These are phyloP conservation scores for Penicillium robsamsonii DNA, from an alignment of 495 filamentous ascomycete species.

Conservation along the genomic window DNA sequence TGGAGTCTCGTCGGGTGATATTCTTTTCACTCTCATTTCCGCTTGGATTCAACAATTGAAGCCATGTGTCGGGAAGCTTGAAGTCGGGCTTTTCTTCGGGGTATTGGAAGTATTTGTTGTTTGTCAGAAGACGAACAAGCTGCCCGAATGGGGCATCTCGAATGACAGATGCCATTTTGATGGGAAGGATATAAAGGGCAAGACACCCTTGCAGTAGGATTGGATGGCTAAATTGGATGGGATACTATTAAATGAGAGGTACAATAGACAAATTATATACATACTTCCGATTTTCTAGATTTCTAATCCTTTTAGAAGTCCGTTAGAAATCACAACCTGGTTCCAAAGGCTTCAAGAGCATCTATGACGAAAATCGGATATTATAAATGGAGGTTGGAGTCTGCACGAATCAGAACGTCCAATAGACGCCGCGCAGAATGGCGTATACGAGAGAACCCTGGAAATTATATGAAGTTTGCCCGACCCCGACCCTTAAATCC, in stretches of 20 bases:
- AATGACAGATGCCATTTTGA: conserved; percentile 30
- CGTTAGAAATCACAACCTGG: neutral
- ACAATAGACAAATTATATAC: neutral
- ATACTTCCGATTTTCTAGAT: neutral
- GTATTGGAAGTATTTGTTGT: conserved; percentile 51
- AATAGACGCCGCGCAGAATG: neutral
- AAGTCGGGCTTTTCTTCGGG: conserved; percentile 55
- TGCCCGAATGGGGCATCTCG: conserved; percentile 56
- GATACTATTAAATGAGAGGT: neutral
- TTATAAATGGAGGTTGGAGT: neutral
- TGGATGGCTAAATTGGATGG: neutral
- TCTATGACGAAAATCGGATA: neutral
- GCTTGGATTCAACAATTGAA: conserved; percentile 20
- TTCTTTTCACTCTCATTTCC: conserved; percentile 10
- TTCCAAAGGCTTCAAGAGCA: neutral
- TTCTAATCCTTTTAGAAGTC: neutral
- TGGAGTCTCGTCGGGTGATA: neutral
- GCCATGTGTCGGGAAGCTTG: conserved; percentile 48
- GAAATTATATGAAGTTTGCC: neutral
- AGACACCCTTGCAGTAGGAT: neutral
- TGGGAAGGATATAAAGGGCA: neutral
- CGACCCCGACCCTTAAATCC: neutral
- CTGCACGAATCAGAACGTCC: neutral
- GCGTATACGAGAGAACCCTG: neutral
- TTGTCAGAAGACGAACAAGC: conserved; percentile 48